Evolutionary conservation across 805 yeast genomes (phyloP).

Genomic region (Myxozyma udenii): DNA sequence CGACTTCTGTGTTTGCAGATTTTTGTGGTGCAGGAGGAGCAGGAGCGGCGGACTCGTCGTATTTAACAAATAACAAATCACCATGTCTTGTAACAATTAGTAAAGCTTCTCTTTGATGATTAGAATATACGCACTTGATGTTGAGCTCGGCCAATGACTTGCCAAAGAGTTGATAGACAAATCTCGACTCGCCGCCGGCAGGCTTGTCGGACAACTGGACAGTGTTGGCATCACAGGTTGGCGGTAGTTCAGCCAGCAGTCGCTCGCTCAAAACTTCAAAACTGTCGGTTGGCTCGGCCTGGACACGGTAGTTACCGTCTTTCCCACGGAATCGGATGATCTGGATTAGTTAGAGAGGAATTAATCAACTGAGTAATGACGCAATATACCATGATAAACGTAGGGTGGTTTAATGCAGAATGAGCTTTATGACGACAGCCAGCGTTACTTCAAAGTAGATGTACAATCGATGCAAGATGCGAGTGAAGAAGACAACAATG

Average conservation of each 20-base stretch:
- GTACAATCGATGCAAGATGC: background rate
- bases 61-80: constrained; percentile 52
- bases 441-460: too few relatives aligned
- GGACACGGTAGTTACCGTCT: constrained; percentile 75
- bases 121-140: constrained; percentile 34
- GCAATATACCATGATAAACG: background rate
- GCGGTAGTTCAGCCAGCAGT: constrained; percentile 39
- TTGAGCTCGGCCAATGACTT: constrained; percentile 39
- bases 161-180: constrained; percentile 42
- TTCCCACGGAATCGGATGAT: constrained; percentile 77
- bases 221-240: constrained; percentile 34
- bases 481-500: too few relatives aligned
- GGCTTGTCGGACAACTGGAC: constrained; percentile 49
- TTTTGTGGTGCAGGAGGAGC: constrained; percentile 1
- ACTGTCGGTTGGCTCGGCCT: constrained; percentile 46
- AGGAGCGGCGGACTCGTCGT: constrained; percentile 32
- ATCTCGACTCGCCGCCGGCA: constrained; percentile 37
- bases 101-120: background rate
- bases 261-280: constrained; percentile 46
- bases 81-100: constrained; percentile 47
- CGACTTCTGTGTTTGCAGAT: constrained; percentile 11
- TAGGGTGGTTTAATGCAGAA: too few relatives aligned
- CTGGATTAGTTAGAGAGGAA: constrained; percentile 35
- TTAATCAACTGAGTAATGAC: too few relatives aligned
- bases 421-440: too few relatives aligned